These are phyloP conservation scores for Lunularia cruciata DNA, from an alignment of 225 moss, liverwort and hornwort species.

Conservation along the genomic window DNA sequence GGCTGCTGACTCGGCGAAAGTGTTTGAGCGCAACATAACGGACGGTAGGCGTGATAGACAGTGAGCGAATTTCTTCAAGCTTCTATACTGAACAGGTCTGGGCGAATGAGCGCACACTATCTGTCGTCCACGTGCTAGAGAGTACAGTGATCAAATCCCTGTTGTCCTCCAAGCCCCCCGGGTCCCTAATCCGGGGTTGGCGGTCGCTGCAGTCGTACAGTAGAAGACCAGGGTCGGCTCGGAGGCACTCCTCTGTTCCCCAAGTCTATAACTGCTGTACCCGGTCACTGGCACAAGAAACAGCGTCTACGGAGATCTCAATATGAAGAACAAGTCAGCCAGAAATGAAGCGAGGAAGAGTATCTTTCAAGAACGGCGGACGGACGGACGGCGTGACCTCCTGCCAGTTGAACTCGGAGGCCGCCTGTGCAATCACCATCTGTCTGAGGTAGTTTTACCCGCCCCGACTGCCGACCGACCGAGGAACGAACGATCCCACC, in stretches of 20 bases:
- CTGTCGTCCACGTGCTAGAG: conserved; percentile 12
- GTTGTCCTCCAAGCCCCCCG: background rate
- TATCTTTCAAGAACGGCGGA: background rate
- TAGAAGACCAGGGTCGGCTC: conserved; percentile 2
- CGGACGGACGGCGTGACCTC: conserved; percentile 18
- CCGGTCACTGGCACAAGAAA: background rate
- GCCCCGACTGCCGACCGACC: background rate
- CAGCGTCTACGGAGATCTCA: background rate
- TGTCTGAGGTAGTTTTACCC: conserved; percentile 2
- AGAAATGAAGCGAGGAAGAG: background rate
- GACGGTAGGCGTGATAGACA: conserved; percentile 15
- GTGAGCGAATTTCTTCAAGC: background rate
- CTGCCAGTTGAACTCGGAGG: background rate
- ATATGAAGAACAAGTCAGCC: background rate
- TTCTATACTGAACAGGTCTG: background rate
- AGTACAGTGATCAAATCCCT: background rate
- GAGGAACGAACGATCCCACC: no score
- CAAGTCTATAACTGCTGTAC: background rate
- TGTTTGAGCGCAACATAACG: conserved; percentile 8
- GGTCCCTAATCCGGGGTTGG: background rate
- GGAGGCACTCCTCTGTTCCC: background rate
- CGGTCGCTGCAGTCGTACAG: conserved; percentile 15
- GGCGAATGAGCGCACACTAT: background rate
- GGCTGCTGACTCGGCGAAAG: conserved; percentile 25
- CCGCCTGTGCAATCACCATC: conserved; percentile 8